Evolutionary conservation across 129 eudicot species (phyloP).

Genomic region (Gnaphalium uliginosum): DNA sequence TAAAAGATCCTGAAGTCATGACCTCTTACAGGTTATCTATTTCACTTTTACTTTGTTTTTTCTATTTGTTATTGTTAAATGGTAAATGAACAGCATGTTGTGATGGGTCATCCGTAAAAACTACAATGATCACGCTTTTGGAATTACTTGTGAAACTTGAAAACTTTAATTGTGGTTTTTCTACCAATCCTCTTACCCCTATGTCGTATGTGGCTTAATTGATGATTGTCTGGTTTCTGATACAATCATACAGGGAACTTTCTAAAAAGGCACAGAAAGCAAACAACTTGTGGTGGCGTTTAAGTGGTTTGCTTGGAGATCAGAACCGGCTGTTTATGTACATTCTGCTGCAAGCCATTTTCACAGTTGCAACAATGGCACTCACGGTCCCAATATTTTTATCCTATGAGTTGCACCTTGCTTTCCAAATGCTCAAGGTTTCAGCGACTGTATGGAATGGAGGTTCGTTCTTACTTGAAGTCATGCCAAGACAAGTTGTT

Average conservation of each 20-base stretch:
- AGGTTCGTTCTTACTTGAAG: constrained; percentile 80
- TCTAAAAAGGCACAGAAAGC: constrained; percentile 95
- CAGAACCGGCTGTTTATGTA: constrained; percentile 88
- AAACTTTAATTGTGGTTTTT: neutral
- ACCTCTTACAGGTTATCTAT: constrained; percentile 86
- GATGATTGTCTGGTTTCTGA: neutral
- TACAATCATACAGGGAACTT: constrained; percentile 61
- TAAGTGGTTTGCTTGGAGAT: constrained; percentile 94
- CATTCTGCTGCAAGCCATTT: constrained; percentile 71
- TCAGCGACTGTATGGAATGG: constrained; percentile 91
- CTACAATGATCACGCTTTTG: neutral
- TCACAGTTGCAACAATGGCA: constrained; percentile 88
- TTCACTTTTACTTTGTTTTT: neutral
- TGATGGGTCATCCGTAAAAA: neutral
- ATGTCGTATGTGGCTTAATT: neutral
- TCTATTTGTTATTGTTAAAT: neutral
- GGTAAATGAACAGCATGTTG: neutral
- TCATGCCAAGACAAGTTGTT: constrained; percentile 91
- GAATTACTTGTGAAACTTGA: neutral
- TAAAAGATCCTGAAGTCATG: constrained; percentile 99
- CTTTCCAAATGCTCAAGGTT: constrained; percentile 83
- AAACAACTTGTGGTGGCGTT: constrained; percentile 97
- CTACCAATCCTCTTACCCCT: neutral
- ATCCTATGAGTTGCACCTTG: constrained; percentile 67
- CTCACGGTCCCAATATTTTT: constrained; percentile 93